Conservation (phyloP, 331 rosid genomes). For the Malus hybrid region DNA sequence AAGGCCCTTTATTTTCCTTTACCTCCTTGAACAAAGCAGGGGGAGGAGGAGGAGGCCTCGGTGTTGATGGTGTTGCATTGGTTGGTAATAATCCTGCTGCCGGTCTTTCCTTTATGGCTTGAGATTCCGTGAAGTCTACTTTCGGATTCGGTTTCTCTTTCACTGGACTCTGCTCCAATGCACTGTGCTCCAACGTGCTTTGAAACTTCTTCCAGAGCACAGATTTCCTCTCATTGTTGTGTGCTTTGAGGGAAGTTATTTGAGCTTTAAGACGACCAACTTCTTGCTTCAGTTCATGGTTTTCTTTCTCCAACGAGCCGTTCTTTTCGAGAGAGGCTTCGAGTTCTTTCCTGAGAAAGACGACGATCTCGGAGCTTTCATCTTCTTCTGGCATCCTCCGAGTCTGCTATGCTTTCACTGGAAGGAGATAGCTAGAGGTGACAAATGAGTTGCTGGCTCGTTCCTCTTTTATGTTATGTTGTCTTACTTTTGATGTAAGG, state of each 20-base stretch:
- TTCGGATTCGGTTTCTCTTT: slow-evolving; percentile 23
- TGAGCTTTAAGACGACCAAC: slow-evolving; percentile 52
- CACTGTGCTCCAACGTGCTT: slow-evolving; percentile 46
- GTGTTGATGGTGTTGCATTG: slow-evolving; percentile 33
- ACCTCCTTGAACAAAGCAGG: slow-evolving; percentile 22
- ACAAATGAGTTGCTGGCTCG: slow-evolving; percentile 13
- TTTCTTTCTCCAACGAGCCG: slow-evolving; percentile 59
- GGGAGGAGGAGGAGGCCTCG: slow-evolving; percentile 28
- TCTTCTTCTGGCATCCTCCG: slow-evolving; percentile 38
- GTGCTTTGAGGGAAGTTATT: slow-evolving; percentile 55
- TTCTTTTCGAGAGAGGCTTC: slow-evolving; percentile 41
- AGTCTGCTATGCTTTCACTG: slow-evolving; percentile 9
- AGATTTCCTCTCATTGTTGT: slow-evolving; percentile 64
- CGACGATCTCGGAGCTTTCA: slow-evolving; percentile 38
- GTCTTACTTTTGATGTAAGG: slow-evolving; percentile 52
- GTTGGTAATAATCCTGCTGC: slow-evolving; percentile 18
- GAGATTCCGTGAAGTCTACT: slow-evolving; percentile 30
- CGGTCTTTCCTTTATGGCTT: slow-evolving; percentile 31
- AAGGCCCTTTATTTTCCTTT: slow-evolving; percentile 26
- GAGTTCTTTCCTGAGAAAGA: slow-evolving; percentile 36
- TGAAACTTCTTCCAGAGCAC: slow-evolving; percentile 88
- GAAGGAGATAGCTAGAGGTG: not conserved
- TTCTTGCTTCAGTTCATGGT: slow-evolving; percentile 64
- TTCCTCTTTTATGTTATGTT: slow-evolving; percentile 22
- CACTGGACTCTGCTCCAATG: slow-evolving; percentile 26